Evolutionary conservation across 2,329 filamentous ascomycete genomes (phyloP).

Genomic region (Aspergillus flavus): DNA sequence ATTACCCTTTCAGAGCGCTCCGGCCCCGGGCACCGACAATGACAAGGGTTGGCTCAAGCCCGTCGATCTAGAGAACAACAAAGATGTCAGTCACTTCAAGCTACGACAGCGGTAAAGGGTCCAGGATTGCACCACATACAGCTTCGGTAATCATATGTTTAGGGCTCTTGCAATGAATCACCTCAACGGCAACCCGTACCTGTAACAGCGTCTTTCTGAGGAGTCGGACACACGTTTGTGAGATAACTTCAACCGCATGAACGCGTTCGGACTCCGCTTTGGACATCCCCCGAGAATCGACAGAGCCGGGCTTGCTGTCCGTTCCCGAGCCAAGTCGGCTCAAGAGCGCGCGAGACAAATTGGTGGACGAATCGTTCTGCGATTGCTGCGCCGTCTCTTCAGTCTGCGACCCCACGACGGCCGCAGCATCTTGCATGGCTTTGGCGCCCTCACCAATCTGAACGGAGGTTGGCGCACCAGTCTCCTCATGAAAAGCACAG

Average conservation of each 20-base stretch:
- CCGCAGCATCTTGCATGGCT: slow-evolving; percentile 74
- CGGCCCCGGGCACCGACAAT: slow-evolving; percentile 89
- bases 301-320: slow-evolving; percentile 47
- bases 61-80: slow-evolving; percentile 68
- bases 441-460: slow-evolving; percentile 72
- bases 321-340: slow-evolving; percentile 40
- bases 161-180: slow-evolving; percentile 97
- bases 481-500: slow-evolving; percentile 90
- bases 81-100: slow-evolving; percentile 12
- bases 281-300: slow-evolving; percentile 54
- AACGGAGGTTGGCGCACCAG: slow-evolving; percentile 44
- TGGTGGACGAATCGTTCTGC: slow-evolving; percentile 35
- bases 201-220: slow-evolving; percentile 89
- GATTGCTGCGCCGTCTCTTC: slow-evolving; percentile 56
- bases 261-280: slow-evolving; percentile 77
- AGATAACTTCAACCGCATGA: slow-evolving; percentile 80
- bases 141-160: slow-evolving; percentile 96
- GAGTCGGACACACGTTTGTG: slow-evolving; percentile 79
- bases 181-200: slow-evolving; percentile 90
- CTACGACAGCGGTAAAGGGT: neutral
- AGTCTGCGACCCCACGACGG: slow-evolving; percentile 63
- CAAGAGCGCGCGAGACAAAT: slow-evolving; percentile 35
- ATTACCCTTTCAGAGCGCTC: slow-evolving; percentile 89
- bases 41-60: slow-evolving; percentile 86
- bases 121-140: slow-evolving; percentile 44